Evolutionary conservation across 2,329 filamentous ascomycete genomes (phyloP), one percentile per base, ranked within the genome.

Genomic region (Trichoderma atroviride): DNA sequence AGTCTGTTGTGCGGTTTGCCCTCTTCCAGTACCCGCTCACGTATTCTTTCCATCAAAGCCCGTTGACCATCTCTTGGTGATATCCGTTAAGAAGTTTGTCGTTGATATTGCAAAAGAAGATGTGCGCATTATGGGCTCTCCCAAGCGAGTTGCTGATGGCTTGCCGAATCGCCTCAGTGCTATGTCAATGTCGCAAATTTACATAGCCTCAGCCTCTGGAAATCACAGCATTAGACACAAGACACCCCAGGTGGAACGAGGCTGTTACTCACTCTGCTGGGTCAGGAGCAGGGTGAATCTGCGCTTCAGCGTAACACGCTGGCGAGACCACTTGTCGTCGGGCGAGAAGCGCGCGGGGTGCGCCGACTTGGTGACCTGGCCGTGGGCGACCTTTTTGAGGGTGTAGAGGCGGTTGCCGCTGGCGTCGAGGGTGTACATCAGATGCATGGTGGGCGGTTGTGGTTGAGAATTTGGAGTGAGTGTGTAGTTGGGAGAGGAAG

Each of bases 281-380:
- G 92, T 96, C 80, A 97, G 84, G 72, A 98, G 88, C 73, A 97
- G 86, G 60, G 91, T 91, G 79, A 97, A 98, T 78, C 96, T 88
- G 85, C 92, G 94, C 90, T 97, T 97, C 77, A 98, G 87, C 24
- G 94, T 96, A 61, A 98, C 94, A 75, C 96, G 90, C 84, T 98
- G 95, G 79, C 93, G 92, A 78, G 94, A 97, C 88, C 96, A 98
- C 87, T 97, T 97, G 87, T 99, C 96, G 83, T 99, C 96, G 73
- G 96, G 96, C 58, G 93, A 97, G 86, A 98, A 99, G 75, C 96
- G 88, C 55, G 96, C 96, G 58, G 96, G 95, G 84, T 98, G 95
- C 69, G 96, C 96, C 66, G 92, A 96, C 87, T 97, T 97, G 81
- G 95, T 97, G 78, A 97, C 93, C 79, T 94, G 89, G 78, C 92